These are phyloP conservation scores for Fusarium sp. DNA, from an alignment of 2,329 filamentous ascomycete species.

Conservation along the genomic window DNA sequence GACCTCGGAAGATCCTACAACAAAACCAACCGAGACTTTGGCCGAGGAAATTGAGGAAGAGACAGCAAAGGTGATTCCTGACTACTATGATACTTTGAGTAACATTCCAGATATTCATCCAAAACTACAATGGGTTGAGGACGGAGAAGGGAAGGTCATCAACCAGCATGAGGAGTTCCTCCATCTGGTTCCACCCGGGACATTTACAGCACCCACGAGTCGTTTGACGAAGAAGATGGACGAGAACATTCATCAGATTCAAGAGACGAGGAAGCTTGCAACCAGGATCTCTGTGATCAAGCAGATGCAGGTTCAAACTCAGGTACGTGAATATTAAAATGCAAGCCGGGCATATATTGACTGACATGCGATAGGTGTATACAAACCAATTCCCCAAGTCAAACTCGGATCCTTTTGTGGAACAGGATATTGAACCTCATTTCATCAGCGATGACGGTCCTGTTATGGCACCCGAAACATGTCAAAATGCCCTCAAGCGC, in stretches of 20 bases:
- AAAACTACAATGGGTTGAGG: constrained; percentile 87
- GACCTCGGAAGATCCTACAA: constrained; percentile 59
- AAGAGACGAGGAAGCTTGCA: constrained; percentile 94
- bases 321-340: constrained; percentile 66
- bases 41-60: constrained; percentile 96
- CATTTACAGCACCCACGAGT: constrained; percentile 80
- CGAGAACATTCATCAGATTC: constrained; percentile 92
- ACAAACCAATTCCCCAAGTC: constrained; percentile 99
- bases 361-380: constrained; percentile 73
- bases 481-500: constrained; percentile 85
- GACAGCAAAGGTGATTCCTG: constrained; percentile 84
- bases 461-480: constrained; percentile 85
- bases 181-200: constrained; percentile 77
- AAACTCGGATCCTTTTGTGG: constrained; percentile 87
- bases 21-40: constrained; percentile 75
- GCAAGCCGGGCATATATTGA: constrained; percentile 15
- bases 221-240: constrained; percentile 83
- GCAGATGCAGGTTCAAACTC: constrained; percentile 98
- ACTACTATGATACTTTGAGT: constrained; percentile 92
- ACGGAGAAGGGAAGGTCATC: constrained; percentile 87
- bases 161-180: constrained; percentile 89
- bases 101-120: constrained; percentile 86
- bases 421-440: constrained; percentile 87
- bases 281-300: constrained; percentile 98
- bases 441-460: constrained; percentile 90